phyloP scores from a whole-genome alignment of 306 rosid species.

The Sicyos edulis region DNA sequence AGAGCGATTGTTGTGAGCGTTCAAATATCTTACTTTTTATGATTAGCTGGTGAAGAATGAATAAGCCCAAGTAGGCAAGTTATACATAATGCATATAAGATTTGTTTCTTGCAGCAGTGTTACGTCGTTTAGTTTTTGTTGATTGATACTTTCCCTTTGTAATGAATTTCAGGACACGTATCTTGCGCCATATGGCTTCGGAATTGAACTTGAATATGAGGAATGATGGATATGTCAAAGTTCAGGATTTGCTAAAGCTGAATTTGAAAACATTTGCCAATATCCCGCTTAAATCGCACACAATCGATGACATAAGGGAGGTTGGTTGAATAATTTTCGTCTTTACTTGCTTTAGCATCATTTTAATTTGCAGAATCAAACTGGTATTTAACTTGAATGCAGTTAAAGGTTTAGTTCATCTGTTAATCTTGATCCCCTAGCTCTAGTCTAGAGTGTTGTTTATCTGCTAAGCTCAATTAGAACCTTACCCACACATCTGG shows the following conservation, averaged over 20 bases:
- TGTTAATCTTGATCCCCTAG: not conserved
- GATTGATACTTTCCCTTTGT: not conserved
- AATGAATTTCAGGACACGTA: constrained; percentile 49
- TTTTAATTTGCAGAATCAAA: not conserved
- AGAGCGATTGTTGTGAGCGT: not conserved
- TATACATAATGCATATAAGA: constrained; percentile 1
- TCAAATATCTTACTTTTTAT: not conserved
- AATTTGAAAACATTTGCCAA: constrained; percentile 73
- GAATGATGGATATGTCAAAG: constrained; percentile 72
- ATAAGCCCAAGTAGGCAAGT: not conserved
- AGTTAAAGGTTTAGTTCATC: not conserved
- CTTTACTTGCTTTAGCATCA: not conserved
- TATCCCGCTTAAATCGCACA: constrained; percentile 66
- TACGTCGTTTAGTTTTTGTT: not conserved
- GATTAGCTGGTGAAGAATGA: not conserved
- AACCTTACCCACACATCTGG: not conserved
- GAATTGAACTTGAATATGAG: constrained; percentile 69
- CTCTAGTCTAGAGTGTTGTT: not conserved
- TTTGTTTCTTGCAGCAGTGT: not conserved
- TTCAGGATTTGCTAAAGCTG: constrained; percentile 63
- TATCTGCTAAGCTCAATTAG: constrained; percentile 2
- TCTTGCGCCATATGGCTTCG: constrained; percentile 86
- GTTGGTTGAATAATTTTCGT: constrained; percentile 32
- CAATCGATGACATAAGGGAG: constrained; percentile 77
- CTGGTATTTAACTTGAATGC: not conserved